Evolutionary conservation across 2,329 filamentous ascomycete genomes (phyloP).

Genomic region (Penicillium polonicum): DNA sequence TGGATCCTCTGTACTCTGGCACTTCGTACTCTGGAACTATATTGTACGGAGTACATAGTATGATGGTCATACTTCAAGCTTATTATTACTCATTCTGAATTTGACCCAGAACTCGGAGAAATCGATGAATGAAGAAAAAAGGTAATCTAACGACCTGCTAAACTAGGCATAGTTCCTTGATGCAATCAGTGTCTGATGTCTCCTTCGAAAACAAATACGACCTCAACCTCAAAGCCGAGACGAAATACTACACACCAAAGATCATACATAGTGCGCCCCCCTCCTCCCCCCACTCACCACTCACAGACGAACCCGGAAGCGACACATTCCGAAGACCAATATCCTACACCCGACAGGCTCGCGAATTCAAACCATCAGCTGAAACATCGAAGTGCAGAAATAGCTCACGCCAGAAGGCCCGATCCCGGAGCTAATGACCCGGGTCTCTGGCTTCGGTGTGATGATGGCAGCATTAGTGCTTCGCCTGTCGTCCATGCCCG

Average conservation of each 20-base stretch:
- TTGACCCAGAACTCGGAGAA: not conserved
- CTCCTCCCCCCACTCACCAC: not conserved
- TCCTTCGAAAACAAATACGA: not conserved
- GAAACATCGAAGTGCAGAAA: conserved; percentile 1
- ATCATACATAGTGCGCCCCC: not conserved
- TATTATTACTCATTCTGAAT: not conserved
- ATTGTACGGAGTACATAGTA: too few relatives aligned
- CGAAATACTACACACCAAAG: not conserved
- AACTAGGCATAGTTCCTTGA: not conserved
- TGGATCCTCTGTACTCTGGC: not conserved
- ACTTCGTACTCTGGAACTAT: not conserved
- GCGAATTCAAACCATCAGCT: not conserved
- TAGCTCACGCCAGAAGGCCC: conserved; percentile 8
- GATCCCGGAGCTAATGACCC: conserved; percentile 9
- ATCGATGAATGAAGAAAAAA: not conserved
- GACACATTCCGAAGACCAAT: not conserved
- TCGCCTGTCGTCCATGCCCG: conserved; percentile 3
- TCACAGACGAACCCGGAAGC: not conserved
- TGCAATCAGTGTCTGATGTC: not conserved
- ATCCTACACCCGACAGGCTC: not conserved
- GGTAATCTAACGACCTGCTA: not conserved
- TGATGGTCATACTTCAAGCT: not conserved
- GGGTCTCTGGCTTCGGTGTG: conserved; percentile 12
- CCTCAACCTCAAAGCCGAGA: not conserved
- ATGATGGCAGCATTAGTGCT: conserved; percentile 12